Conservation (phyloP, 371 early-diverging fungal genomes). For the Sporodiniella umbellata region DNA sequence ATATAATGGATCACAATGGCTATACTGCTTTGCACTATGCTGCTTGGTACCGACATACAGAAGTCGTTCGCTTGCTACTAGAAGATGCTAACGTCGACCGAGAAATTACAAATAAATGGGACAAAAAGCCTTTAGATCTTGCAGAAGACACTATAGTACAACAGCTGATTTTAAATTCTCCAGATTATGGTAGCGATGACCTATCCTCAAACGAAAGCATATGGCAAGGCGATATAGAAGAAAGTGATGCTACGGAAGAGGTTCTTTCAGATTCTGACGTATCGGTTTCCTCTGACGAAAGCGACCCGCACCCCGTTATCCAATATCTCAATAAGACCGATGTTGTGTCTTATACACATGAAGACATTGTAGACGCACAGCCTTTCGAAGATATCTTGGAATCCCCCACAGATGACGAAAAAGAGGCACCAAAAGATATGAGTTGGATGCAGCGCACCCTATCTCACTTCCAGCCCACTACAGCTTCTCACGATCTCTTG, state of each 20-base stretch:
- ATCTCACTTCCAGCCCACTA: conserved; percentile 35
- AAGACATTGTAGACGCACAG: conserved; percentile 28
- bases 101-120: conserved; percentile 24
- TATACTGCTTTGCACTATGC: conserved; percentile 26
- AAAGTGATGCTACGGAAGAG: not conserved
- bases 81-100: conserved; percentile 26
- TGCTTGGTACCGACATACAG: conserved; percentile 14
- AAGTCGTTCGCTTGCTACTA: conserved; percentile 22
- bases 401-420: conserved; percentile 8
- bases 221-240: conserved; percentile 23
- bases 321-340: conserved; percentile 27
- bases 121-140: conserved; percentile 28
- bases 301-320: conserved; percentile 23
- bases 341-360: conserved; percentile 7
- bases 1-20: conserved; percentile 32
- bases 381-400: conserved; percentile 7
- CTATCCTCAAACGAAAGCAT: not conserved
- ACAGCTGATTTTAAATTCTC: conserved; percentile 11
- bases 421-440: conserved; percentile 10
- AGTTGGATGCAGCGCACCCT: conserved; percentile 47
- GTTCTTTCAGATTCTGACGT: conserved; percentile 27
- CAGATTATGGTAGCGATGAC: conserved; percentile 16
- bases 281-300: conserved; percentile 6
- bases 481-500: conserved; percentile 25
- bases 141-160: conserved; percentile 18